Base-by-base conservation (phyloP, 495 filamentous ascomycete species). In the Extremus antarcticus region DNA sequence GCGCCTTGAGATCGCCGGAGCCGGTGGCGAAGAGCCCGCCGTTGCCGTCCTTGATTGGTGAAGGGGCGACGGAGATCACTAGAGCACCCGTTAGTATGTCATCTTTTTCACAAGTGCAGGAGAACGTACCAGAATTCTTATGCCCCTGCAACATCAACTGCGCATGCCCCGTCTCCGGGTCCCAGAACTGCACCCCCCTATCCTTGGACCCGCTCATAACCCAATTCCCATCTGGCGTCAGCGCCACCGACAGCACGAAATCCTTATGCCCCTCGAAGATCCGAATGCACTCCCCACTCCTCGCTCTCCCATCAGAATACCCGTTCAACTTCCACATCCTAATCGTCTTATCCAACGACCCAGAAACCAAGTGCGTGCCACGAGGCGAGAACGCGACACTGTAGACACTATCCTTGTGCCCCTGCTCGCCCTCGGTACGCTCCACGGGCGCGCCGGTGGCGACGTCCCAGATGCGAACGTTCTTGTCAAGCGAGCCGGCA, bases 191-290 rank as follows among this genome's bases (percentile, higher is more conserved):
- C 22, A 73, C 70, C 16, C 70, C 70, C 21, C 70, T 63, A 51
- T 73, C 70, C 57, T 73, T 73, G 52, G 61, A 66, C 11, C 70
- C 70, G 56, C 57, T 63, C 46, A 73, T 58, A 15, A 73, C 69
- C 69, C 69, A 73, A 13, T 62, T 47, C 22, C 66, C 68, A 47
- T 70, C 65, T 9, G 68, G 68, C 10, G 70, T 71, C 4, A 71
- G 57, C 25, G 70, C 70, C 40, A 73, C 70, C 38, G 60, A 65
- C 19, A 73, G 59, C 51, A 73, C 70, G 49, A 71, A 73, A 60
- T 73, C 70, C 66, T 69, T 73, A 59, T 73, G 70, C 7, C 70
- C 70, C 55, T 73, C 69, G 47, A 71, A 73, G 13, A 65, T 70
- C 47, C 69, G 55, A 32, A 71, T 56, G 52, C 70, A 73, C 59